These are phyloP conservation scores for Fusarium oligoseptatum DNA, from an alignment of 2,329 filamentous ascomycete species.

Conservation along the genomic window DNA sequence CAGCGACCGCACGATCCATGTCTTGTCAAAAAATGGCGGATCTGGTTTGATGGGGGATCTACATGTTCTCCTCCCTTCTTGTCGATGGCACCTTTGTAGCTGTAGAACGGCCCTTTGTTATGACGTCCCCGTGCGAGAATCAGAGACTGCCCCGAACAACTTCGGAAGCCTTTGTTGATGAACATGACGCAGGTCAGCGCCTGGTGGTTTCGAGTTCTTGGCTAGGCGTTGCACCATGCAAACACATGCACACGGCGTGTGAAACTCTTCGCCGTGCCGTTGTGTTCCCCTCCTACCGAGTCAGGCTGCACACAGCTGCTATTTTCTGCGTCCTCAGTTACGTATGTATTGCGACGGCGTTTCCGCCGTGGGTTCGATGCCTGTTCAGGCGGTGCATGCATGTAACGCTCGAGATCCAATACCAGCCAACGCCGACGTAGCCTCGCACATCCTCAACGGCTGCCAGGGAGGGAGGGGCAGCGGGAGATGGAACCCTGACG, in stretches of 20 bases:
- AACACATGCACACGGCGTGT: background rate
- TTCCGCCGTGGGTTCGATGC: slow-evolving; percentile 4
- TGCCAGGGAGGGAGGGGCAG: slow-evolving; percentile 15
- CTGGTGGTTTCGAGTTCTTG: slow-evolving; percentile 8
- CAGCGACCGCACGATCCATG: slow-evolving; percentile 33
- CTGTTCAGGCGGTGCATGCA: slow-evolving; percentile 13
- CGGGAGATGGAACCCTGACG: slow-evolving; percentile 11
- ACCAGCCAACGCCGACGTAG: slow-evolving; percentile 2
- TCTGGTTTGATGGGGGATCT: slow-evolving; percentile 32
- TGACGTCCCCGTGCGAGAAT: slow-evolving; percentile 24
- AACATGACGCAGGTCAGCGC: slow-evolving; percentile 3
- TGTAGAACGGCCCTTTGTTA: slow-evolving; percentile 15
- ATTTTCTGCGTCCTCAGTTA: slow-evolving; percentile 27
- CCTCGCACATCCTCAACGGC: slow-evolving; percentile 24
- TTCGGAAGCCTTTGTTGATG: slow-evolving; percentile 11
- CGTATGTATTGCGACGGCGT: slow-evolving; percentile 7
- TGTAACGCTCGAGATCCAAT: slow-evolving; percentile 18
- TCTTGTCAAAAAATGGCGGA: slow-evolving; percentile 25
- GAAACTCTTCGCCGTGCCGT: slow-evolving; percentile 2
- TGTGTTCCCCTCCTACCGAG: slow-evolving; percentile 17
- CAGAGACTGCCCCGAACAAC: slow-evolving; percentile 19
- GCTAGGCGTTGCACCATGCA: slow-evolving; percentile 15
- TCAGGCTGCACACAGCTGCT: slow-evolving; percentile 21
- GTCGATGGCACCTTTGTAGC: slow-evolving; percentile 14
- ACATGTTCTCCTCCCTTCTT: slow-evolving; percentile 25